These are phyloP conservation scores for Podospora australis DNA, from an alignment of 495 filamentous ascomycete species.

Conservation along the genomic window DNA sequence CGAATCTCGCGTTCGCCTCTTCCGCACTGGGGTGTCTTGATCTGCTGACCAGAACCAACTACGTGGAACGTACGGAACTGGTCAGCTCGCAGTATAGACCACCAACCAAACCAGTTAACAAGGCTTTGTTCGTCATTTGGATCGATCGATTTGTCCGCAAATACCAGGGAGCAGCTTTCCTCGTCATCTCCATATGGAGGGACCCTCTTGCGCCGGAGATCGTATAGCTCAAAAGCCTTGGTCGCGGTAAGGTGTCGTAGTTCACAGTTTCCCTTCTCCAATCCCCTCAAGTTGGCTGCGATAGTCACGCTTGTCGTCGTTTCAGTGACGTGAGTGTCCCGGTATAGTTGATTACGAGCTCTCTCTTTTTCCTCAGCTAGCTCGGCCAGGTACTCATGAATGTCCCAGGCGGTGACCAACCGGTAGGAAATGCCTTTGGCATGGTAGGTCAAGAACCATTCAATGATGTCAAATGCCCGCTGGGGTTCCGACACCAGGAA, in stretches of 20 bases:
- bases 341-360: conserved; percentile 22
- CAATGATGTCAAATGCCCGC: conserved; percentile 45
- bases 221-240: conserved; percentile 21
- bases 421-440: conserved; percentile 18
- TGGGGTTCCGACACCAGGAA: conserved; percentile 48
- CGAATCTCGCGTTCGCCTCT: conserved; percentile 29
- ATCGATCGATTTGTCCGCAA: conserved; percentile 38
- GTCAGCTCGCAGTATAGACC: conserved; percentile 41
- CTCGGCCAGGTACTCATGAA: conserved; percentile 36
- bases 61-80: conserved; percentile 42
- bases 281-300: conserved; percentile 12
- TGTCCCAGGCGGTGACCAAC: conserved; percentile 32
- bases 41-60: conserved; percentile 33
- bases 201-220: conserved; percentile 1
- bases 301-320: conserved; percentile 5
- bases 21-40: conserved; percentile 7
- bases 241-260: conserved; percentile 19
- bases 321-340: conserved; percentile 6
- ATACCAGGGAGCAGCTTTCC: conserved; percentile 34
- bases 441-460: conserved; percentile 45
- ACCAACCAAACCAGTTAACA: conserved; percentile 49
- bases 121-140: conserved; percentile 47
- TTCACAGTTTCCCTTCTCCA: conserved; percentile 21
- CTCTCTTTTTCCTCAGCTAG: conserved; percentile 34
- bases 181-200: conserved; percentile 20